These are phyloP conservation scores for Cubamyces sp. DNA, from an alignment of 768 basidiomycete genomes.

Conservation along the genomic window DNA sequence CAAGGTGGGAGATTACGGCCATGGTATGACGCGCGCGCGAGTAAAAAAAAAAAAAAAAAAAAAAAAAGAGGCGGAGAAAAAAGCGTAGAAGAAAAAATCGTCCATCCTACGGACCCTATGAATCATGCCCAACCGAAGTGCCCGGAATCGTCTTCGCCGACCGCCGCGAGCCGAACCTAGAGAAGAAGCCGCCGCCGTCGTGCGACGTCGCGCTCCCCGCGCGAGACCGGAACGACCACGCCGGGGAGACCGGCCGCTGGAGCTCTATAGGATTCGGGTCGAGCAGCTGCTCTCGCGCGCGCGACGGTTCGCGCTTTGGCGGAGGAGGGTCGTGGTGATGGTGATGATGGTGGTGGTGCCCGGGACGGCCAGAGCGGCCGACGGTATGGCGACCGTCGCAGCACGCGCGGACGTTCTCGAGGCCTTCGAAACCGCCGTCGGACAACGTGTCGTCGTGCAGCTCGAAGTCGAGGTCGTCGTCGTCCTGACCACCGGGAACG, in stretches of 20 bases:
- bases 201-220: constrained; percentile 75
- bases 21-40: background rate
- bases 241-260: constrained; percentile 72
- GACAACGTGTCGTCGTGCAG: constrained; percentile 73
- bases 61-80: background rate
- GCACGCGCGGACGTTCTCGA: constrained; percentile 94
- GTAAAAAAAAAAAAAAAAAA: background rate
- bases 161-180: constrained; percentile 76
- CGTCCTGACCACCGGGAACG: constrained; percentile 44
- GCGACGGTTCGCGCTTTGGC: constrained; percentile 37
- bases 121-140: constrained; percentile 23
- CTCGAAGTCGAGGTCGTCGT: constrained; percentile 81
- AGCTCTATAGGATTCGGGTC: constrained; percentile 52
- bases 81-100: background rate
- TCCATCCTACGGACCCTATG: constrained; percentile 20
- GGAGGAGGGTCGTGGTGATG: constrained; percentile 48
- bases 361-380: constrained; percentile 58
- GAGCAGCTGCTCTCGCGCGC: constrained; percentile 52
- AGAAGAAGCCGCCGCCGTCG: constrained; percentile 67
- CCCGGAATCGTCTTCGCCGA: constrained; percentile 43
- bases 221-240: constrained; percentile 85
- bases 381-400: constrained; percentile 89
- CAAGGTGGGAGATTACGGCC: constrained; percentile 10
- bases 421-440: constrained; percentile 84
- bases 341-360: constrained; percentile 68